Evolutionary conservation across 768 basidiomycete genomes (phyloP).

Genomic region (Leucosporidium yakuticum): DNA sequence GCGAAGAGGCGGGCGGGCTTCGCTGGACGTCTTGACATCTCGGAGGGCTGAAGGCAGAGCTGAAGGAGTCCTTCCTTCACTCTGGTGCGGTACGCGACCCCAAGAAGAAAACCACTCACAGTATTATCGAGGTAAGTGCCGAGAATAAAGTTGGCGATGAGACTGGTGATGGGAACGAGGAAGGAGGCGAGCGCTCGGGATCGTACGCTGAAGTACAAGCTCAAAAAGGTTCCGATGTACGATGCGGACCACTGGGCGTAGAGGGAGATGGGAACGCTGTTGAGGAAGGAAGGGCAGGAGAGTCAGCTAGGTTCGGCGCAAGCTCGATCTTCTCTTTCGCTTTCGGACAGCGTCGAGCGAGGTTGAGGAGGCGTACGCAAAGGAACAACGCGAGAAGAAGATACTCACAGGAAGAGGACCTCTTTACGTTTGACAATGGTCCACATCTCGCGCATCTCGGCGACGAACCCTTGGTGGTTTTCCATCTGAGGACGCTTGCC

Average conservation of each 20-base stretch:
- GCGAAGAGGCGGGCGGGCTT: no score
- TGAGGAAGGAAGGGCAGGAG: no score
- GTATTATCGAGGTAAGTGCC: conserved; percentile 16
- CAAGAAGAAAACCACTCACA: background rate
- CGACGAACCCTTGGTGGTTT: background rate
- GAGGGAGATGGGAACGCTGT: background rate
- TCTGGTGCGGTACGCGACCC: no score
- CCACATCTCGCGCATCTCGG: conserved; percentile 17
- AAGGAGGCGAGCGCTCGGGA: conserved; percentile 11
- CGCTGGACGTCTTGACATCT: no score
- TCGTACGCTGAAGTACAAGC: conserved; percentile 16
- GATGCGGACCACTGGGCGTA: conserved; percentile 1
- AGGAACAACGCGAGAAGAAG: background rate
- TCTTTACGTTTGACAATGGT: background rate
- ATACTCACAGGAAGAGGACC: conserved; percentile 10
- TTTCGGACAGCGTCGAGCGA: no score
- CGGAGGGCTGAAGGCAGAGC: no score
- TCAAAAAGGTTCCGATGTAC: conserved; percentile 7
- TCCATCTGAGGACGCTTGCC: conserved; percentile 1
- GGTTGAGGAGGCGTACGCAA: no score
- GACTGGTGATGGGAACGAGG: background rate
- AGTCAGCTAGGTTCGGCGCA: background rate
- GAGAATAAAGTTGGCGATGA: conserved; percentile 12
- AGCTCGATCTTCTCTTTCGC: background rate
- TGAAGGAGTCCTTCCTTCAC: no score